A percentile compares a stretch with the other conserved stretches of the same genome.
These are phyloP conservation scores for Thalassiosira mediterranea DNA, from an alignment of 352 stramenopile genomes.

Conservation along the genomic window DNA sequence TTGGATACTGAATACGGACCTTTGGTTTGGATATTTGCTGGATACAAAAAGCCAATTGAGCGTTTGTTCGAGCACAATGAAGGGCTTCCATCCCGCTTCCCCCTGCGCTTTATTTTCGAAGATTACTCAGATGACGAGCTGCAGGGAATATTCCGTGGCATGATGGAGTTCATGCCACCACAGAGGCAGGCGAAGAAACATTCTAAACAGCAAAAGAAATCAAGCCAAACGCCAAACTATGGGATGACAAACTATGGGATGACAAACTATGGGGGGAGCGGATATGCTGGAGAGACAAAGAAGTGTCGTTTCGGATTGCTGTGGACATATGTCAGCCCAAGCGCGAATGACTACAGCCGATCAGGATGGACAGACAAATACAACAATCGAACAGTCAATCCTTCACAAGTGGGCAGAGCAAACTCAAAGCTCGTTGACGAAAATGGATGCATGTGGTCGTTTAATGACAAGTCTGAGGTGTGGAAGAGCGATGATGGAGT, in stretches of 20 bases:
- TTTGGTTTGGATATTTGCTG: slow-evolving; percentile 86
- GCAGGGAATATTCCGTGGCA: slow-evolving; percentile 76
- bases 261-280: background rate
- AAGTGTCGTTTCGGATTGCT: slow-evolving; percentile 24
- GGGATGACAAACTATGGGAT: too few species aligned
- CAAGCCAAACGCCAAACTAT: background rate
- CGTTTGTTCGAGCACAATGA: slow-evolving; percentile 91
- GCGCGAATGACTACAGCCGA: too few species aligned
- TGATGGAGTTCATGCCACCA: slow-evolving; percentile 37
- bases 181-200: slow-evolving; percentile 11
- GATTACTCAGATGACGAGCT: slow-evolving; percentile 90
- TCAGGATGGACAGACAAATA: slow-evolving; percentile 44
- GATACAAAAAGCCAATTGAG: slow-evolving; percentile 91
- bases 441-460: slow-evolving; percentile 30
- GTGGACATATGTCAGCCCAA: slow-evolving; percentile 29
- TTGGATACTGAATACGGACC: slow-evolving; percentile 30
- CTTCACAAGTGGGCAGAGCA: slow-evolving; percentile 14
- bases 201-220: slow-evolving; percentile 13
- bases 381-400: slow-evolving; percentile 36
- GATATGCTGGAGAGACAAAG: slow-evolving; percentile 6
- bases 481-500: slow-evolving; percentile 27
- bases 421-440: slow-evolving; percentile 30
- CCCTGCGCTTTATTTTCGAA: slow-evolving; percentile 85
- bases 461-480: slow-evolving; percentile 5
- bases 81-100: slow-evolving; percentile 88